Evolutionary conservation across 345 rosid genomes (phyloP).

Genomic region (Eucalyptus sp.): DNA sequence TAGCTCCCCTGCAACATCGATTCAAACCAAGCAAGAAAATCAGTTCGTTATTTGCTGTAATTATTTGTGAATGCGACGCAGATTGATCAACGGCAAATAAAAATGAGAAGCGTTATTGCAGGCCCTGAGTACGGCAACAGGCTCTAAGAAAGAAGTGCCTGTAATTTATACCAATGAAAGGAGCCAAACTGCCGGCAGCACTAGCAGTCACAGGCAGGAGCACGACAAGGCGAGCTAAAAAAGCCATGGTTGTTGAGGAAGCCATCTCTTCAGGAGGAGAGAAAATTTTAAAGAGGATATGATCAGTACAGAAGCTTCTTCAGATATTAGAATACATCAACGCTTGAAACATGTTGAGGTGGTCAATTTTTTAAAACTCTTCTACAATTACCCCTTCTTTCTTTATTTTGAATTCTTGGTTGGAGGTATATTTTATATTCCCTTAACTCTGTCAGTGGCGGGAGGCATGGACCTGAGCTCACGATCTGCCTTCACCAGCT

Average conservation of each 20-base stretch:
- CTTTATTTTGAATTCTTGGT: background rate
- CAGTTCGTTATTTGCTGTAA: no score
- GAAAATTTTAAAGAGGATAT: background rate
- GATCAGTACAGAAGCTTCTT: background rate
- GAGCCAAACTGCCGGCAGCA: background rate
- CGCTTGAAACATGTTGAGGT: background rate
- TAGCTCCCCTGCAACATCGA: no score
- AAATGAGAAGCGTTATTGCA: background rate
- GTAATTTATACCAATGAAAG: slow-evolving; percentile 2
- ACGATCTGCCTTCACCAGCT: background rate
- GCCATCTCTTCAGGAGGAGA: background rate
- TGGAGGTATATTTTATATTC: background rate
- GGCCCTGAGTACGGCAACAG: background rate
- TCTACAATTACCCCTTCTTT: background rate
- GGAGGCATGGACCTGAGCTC: background rate
- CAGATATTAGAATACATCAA: background rate
- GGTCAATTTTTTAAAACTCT: background rate
- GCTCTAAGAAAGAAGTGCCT: background rate
- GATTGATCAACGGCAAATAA: no score
- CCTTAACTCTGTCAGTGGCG: accelerated
- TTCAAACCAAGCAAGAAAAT: no score
- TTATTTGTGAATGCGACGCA: accelerated
- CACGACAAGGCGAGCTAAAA: slow-evolving; percentile 1
- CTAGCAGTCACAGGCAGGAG: slow-evolving; percentile 6
- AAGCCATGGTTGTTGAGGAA: background rate